Evolutionary conservation across 495 filamentous ascomycete species (phyloP), one percentile per base, ranked within the genome.

Genomic region (Neohortaea acidophila): DNA sequence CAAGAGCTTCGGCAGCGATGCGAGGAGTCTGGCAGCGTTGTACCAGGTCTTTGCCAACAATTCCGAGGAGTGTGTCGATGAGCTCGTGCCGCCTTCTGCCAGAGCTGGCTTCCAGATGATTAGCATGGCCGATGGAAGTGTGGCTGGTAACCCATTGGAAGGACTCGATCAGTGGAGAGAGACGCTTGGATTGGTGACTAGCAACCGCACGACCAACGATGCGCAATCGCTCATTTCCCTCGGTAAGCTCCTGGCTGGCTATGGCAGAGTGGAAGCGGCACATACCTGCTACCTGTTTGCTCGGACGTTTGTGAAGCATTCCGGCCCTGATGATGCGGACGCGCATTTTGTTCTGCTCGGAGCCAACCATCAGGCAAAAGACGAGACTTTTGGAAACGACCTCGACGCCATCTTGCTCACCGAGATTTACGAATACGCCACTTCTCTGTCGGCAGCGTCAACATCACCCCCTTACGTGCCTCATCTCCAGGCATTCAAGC

Each of bases 31-130:
- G 27, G 84, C 91, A 13, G 80, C 84, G 4, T 61, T 96, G 10
- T 99, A 96, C 54, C 80, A 86, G 48, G 76, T 93, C 4, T 81
- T 99, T 43, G 85, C 85, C 21, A 86, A 89, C 0, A 96, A 94
- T 50, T 72, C 77, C 42, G 87, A 94, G 40, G 91, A 96, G 46
- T 87, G 84, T 44, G 72, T 96, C 21, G 89, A 99, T 55, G 85
- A 94, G 51, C 73, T 99, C 32, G 89, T 99, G n/a, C 87, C 89
- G 8, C 78, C 79, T 17, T 89, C 86, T 39, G 91, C 89, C 27
- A 72, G 91, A 22, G 82, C 86, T 32, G 91, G 91, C 4, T 71
- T 94, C 42, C 84, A 89, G 54, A 79, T 99, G 64, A 68, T 91
- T 43, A 84, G 75, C 50, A 79, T 75, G 36, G 65, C 72, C 20